Conservation (phyloP, 2,329 filamentous ascomycete species). For the Aspergillus pseudonomiae region DNA sequence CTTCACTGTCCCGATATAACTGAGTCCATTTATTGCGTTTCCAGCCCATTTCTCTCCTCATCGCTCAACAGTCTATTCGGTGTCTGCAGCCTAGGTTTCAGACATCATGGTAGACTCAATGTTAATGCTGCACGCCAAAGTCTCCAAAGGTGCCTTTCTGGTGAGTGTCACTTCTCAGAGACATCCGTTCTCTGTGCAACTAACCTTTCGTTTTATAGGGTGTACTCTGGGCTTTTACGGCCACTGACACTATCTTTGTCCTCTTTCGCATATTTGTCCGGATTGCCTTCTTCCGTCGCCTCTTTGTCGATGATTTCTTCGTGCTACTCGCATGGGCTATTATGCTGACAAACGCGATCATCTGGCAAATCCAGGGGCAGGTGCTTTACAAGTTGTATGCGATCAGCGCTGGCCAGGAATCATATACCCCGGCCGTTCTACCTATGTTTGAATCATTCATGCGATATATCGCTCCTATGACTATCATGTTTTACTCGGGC, state of each 20-base stretch:
- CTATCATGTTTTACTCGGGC: conserved; percentile 22
- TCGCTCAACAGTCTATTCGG: too few relatives aligned
- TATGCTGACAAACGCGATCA: conserved; percentile 18
- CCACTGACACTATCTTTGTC: conserved; percentile 12
- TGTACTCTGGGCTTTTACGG: conserved; percentile 20
- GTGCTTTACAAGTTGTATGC: conserved; percentile 18
- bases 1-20: too few relatives aligned
- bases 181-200: neutral
- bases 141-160: neutral
- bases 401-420: conserved; percentile 8
- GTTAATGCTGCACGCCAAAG: neutral
- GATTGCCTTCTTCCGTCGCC: conserved; percentile 14
- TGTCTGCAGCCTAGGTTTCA: too few relatives aligned
- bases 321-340: conserved; percentile 20
- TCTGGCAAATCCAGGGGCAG: conserved; percentile 20
- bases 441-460: conserved; percentile 16
- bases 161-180: neutral
- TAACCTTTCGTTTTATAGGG: neutral
- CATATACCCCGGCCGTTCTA: conserved; percentile 10
- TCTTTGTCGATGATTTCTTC: conserved; percentile 21
- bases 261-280: conserved; percentile 17
- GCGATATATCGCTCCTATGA: conserved; percentile 15
- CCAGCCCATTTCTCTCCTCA: too few relatives aligned
- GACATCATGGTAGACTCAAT: too few relatives aligned
- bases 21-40: too few relatives aligned